Base-by-base conservation (phyloP, 768 basidiomycete genomes). In the Psilocybe cyanescens region DNA sequence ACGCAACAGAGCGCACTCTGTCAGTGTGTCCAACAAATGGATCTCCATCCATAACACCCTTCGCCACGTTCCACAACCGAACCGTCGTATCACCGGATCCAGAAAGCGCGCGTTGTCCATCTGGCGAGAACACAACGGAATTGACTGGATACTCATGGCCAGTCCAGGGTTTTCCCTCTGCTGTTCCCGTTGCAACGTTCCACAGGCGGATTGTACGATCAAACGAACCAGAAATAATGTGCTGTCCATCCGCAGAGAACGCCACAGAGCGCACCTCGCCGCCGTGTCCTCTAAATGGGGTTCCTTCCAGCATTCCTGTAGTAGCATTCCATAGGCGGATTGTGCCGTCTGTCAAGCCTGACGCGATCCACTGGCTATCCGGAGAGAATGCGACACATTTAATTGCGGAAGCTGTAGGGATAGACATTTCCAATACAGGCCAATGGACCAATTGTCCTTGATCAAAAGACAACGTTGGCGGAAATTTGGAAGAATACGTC, bases 51-150 rank as follows among this genome's bases (percentile, higher is more conserved):
- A 49, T n/a, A 3, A 6, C 7, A 8, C 28, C 28, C 14, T 49
- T 49, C n/a, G 7, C 19, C 7, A 49, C 47, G 19, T 49, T 29
- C 47, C 47, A 49, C 19, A 49, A 19, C 28, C 73, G 63, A 24
- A 78, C 67, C 30, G 70, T 76, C 6, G 71, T 64, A 55, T 79
- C 78, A 53, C 24, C 8, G 14, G 56, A 61, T 1, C 48, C 35
- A 28, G 57, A 33, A 9, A 56, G 48, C 35, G 58, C 59, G 59
- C 35, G 55, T 59, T 54, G 46, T n/a, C 57, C 57, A 33, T 65
- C 59, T 19, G 64, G 65, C 16, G 66, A 67, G 55, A 67, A 70
- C n/a, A 64, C 59, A 12, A 58, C 56, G 31, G 37, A 35, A 35
- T 44, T 19, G 31, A 53, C 52, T 5, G 50, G 19, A 19, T 19